A percentile compares a stretch with the other conserved stretches of the same genome.
phyloP scores from a whole-genome alignment of 805 yeast species.

The Wickerhamiella bombiphila region DNA sequence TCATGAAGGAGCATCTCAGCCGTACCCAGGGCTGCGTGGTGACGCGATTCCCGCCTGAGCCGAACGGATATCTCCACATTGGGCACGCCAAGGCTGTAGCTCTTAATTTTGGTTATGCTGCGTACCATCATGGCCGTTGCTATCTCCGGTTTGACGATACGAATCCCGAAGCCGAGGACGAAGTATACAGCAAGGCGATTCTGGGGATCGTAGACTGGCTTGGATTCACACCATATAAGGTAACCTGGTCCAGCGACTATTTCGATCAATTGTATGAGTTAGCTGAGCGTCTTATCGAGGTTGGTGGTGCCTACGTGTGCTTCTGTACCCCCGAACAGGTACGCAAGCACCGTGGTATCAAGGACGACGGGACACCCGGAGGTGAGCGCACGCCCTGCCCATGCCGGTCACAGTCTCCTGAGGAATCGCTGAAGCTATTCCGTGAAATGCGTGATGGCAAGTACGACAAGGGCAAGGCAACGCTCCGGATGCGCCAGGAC shows the following conservation, averaged over 20 bases:
- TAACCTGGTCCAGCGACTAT: conserved; percentile 92
- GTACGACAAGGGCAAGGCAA: conserved; percentile 82
- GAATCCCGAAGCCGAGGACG: conserved; percentile 98
- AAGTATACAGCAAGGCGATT: conserved; percentile 72
- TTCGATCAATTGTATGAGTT: conserved; percentile 77
- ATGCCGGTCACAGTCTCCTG: conserved; percentile 56
- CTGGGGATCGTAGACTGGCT: conserved; percentile 80
- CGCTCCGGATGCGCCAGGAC: conserved; percentile 94
- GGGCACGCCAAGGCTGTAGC: conserved; percentile 97
- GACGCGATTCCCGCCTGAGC: conserved; percentile 98
- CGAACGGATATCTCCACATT: conserved; percentile 92
- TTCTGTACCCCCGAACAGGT: conserved; percentile 88
- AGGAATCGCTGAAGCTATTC: conserved; percentile 65
- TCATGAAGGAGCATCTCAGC: conserved; percentile 64
- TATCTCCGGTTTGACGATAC: conserved; percentile 94
- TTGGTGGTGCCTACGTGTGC: conserved; percentile 77
- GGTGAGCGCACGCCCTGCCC: conserved; percentile 78
- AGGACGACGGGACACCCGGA: conserved; percentile 84
- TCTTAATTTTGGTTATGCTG: conserved; percentile 96
- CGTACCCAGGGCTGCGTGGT: conserved; percentile 70
- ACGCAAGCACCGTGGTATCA: conserved; percentile 77
- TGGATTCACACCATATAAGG: conserved; percentile 86
- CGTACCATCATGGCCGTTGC: conserved; percentile 71
- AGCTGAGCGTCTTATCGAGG: conserved; percentile 65
- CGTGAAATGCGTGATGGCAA: conserved; percentile 84